Conservation (phyloP, 192 early-diverging fungal genomes). For the Allomyces macrogynus region DNA sequence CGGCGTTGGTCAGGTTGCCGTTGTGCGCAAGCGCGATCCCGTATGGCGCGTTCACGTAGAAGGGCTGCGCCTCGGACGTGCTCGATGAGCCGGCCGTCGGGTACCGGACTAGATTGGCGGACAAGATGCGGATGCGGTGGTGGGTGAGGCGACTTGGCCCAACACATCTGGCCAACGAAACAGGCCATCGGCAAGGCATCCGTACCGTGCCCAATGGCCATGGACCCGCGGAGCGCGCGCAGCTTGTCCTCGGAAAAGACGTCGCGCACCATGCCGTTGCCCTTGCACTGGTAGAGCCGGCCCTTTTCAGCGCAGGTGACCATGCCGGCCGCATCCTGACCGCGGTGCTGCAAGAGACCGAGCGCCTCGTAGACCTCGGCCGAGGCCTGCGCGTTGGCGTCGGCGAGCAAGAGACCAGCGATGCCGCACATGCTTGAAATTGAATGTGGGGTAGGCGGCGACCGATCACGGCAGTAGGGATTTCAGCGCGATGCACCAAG, state of each 20-base stretch:
- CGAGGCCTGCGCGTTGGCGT: slow-evolving; percentile 47
- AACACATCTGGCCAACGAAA: slow-evolving; percentile 3
- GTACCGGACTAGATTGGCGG: slow-evolving; percentile 76
- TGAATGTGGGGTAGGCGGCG: too few relatives aligned
- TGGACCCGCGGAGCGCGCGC: slow-evolving; percentile 52
- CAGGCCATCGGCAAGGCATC: slow-evolving; percentile 1
- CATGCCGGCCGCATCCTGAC: slow-evolving; percentile 99
- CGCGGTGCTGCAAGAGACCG: slow-evolving; percentile 89
- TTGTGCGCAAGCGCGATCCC: slow-evolving; percentile 94
- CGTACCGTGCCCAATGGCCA: slow-evolving; percentile 95
- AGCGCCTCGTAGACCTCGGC: slow-evolving; percentile 84
- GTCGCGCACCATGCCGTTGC: slow-evolving; percentile 97
- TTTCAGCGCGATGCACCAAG: too few relatives aligned
- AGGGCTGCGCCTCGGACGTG: slow-evolving; percentile 91
- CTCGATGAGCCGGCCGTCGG: slow-evolving; percentile 96
- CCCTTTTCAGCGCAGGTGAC: slow-evolving; percentile 93
- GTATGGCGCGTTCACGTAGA: slow-evolving; percentile 99
- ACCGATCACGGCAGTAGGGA: too few relatives aligned
- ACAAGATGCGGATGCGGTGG: neutral
- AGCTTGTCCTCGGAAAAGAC: slow-evolving; percentile 73
- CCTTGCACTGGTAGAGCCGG: slow-evolving; percentile 94
- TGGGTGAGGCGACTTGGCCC: slow-evolving; percentile 1
- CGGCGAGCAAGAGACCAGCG: slow-evolving; percentile 57
- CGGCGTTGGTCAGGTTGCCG: slow-evolving; percentile 91
- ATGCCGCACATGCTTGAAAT: slow-evolving; percentile 65